These are phyloP conservation scores for Neoscytalidium dimidiatum DNA, from an alignment of 2,329 filamentous ascomycete genomes.

Conservation along the genomic window DNA sequence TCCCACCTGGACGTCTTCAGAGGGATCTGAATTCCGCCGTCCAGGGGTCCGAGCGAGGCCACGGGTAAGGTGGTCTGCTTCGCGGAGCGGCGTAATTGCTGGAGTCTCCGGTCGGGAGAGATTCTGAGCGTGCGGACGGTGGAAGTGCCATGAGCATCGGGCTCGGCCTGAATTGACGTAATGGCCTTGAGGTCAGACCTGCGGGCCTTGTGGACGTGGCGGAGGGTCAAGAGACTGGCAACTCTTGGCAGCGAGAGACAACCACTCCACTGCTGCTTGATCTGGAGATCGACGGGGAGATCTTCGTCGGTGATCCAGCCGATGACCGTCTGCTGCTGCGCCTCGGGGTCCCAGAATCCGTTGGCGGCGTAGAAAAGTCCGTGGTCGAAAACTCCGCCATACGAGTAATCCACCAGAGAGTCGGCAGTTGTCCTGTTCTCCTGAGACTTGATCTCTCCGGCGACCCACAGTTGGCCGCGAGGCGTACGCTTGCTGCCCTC, in stretches of 20 bases:
- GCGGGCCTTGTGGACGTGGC: constrained; percentile 40
- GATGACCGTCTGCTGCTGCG: constrained; percentile 45
- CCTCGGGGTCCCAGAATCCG: constrained; percentile 49
- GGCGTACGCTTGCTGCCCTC: constrained; percentile 19
- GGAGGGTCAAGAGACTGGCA: constrained; percentile 42
- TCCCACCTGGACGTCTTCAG: constrained; percentile 26
- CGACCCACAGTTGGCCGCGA: constrained; percentile 49
- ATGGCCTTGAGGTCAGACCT: constrained; percentile 42
- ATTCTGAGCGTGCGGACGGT: constrained; percentile 47
- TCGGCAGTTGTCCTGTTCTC: neutral
- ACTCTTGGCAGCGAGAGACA: constrained; percentile 50
- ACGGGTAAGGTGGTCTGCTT: constrained; percentile 23
- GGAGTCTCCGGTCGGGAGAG: constrained; percentile 2
- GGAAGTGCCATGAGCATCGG: constrained; percentile 30
- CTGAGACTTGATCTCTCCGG: constrained; percentile 31
- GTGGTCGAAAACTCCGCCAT: constrained; percentile 51
- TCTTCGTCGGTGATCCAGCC: constrained; percentile 57
- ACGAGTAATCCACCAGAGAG: constrained; percentile 36
- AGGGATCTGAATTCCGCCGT: neutral
- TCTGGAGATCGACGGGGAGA: constrained; percentile 44
- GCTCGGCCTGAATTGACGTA: constrained; percentile 38
- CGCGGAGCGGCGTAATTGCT: constrained; percentile 29
- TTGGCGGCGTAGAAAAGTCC: constrained; percentile 53
- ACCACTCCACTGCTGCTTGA: constrained; percentile 53
- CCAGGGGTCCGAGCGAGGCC: neutral